These are phyloP conservation scores for Kluyveromyces dobzhanskii DNA, from an alignment of 805 yeast species.

Conservation along the genomic window DNA sequence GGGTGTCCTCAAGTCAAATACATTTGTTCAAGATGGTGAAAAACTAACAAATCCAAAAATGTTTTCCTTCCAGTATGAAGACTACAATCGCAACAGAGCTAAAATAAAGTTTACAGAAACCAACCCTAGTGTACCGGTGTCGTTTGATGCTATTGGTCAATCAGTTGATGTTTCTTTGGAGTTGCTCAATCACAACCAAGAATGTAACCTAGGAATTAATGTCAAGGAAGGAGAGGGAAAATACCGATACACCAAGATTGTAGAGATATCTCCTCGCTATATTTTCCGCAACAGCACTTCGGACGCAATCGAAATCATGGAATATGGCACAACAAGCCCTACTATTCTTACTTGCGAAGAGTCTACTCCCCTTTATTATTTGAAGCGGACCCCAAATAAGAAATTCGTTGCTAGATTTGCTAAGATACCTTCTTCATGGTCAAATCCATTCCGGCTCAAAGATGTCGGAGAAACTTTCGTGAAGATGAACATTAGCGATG, in stretches of 20 bases:
- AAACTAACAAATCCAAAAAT: constrained; percentile 49
- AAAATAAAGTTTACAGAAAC: constrained; percentile 59
- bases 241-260: constrained; percentile 66
- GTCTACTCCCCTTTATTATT: constrained; percentile 52
- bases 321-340: constrained; percentile 54
- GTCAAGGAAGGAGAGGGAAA: constrained; percentile 81
- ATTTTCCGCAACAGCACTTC: constrained; percentile 56
- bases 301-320: constrained; percentile 51
- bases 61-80: constrained; percentile 70
- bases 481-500: constrained; percentile 54
- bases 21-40: constrained; percentile 20
- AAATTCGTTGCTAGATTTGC: constrained; percentile 53
- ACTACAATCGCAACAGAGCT: constrained; percentile 58
- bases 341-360: constrained; percentile 39
- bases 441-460: constrained; percentile 77
- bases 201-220: constrained; percentile 66
- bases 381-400: constrained; percentile 45
- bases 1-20: constrained; percentile 39
- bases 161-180: constrained; percentile 48
- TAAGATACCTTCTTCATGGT: constrained; percentile 59
- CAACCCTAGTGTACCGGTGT: constrained; percentile 59
- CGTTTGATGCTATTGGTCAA: constrained; percentile 89
- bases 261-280: constrained; percentile 77
- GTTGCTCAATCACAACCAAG: constrained; percentile 43
- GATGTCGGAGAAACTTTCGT: constrained; percentile 79